These are phyloP conservation scores for Lepidium didymum DNA, from an alignment of 345 rosid species.

Conservation along the genomic window DNA sequence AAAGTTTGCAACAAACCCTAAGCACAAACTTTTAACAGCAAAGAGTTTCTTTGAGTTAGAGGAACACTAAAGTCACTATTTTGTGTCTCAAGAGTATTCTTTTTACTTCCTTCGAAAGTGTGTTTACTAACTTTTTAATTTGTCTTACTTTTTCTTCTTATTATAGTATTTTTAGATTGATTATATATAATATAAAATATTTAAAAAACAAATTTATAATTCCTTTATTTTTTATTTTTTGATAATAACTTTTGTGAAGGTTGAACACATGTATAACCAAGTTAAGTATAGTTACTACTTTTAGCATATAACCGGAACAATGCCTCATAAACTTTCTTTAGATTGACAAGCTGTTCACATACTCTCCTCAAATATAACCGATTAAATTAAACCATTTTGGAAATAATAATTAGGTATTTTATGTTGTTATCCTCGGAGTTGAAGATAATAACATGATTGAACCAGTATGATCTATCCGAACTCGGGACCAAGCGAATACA, in stretches of 20 bases:
- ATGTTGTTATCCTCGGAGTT: too few relatives aligned
- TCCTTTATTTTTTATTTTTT: too few relatives aligned
- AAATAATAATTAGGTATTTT: too few relatives aligned
- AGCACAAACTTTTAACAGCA: slow-evolving; percentile 25
- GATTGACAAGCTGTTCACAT: too few relatives aligned
- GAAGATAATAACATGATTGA: too few relatives aligned
- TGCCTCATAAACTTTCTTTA: too few relatives aligned
- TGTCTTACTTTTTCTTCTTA: background rate
- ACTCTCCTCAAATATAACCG: too few relatives aligned
- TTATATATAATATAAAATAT: too few relatives aligned
- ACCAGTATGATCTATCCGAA: too few relatives aligned
- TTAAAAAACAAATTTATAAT: too few relatives aligned
- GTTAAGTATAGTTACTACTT: slow-evolving; percentile 1
- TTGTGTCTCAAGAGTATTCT: slow-evolving; percentile 29
- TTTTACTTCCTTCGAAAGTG: slow-evolving; percentile 22
- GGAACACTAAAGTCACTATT: slow-evolving; percentile 26
- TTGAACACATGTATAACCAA: background rate
- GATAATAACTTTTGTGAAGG: background rate
- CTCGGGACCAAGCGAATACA: too few relatives aligned
- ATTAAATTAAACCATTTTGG: too few relatives aligned
- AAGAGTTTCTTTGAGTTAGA: slow-evolving; percentile 14
- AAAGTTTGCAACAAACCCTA: slow-evolving; percentile 27
- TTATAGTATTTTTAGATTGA: background rate
- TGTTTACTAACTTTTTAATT: slow-evolving; percentile 20
- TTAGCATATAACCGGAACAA: background rate